These are phyloP conservation scores for Lathyrus oleraceus DNA, from an alignment of 306 rosid species.

Conservation along the genomic window DNA sequence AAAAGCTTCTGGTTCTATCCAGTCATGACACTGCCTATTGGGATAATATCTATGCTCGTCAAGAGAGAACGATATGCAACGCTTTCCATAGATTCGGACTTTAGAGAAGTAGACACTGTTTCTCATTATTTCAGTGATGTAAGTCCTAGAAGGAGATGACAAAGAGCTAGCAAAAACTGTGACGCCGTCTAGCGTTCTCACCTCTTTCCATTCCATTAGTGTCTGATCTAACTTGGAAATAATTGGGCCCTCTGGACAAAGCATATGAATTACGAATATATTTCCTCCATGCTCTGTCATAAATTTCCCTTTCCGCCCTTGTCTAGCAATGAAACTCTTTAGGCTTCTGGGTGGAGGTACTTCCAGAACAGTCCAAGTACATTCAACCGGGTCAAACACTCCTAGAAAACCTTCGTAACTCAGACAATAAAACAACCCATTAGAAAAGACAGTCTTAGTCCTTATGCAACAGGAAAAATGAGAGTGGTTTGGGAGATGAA, in stretches of 20 bases:
- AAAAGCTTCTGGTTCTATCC: conserved; percentile 69
- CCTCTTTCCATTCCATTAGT: conserved; percentile 67
- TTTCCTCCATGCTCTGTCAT: conserved; percentile 67
- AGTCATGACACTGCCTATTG: conserved; percentile 64
- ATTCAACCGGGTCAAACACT: conserved; percentile 61
- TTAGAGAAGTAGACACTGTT: conserved; percentile 73
- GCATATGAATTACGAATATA: conserved; percentile 61
- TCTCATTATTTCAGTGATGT: conserved; percentile 60
- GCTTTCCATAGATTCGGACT: conserved; percentile 65
- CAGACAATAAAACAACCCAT: conserved; percentile 70
- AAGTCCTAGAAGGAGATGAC: conserved; percentile 65
- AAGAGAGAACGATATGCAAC: conserved; percentile 70
- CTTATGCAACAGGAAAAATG: conserved; percentile 77
- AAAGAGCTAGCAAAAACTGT: conserved; percentile 73
- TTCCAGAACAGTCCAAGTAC: conserved; percentile 63
- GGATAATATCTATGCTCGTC: conserved; percentile 61
- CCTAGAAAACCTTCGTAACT: conserved; percentile 81
- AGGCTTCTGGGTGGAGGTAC: conserved; percentile 81
- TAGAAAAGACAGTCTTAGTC: conserved; percentile 77
- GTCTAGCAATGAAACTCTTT: conserved; percentile 58
- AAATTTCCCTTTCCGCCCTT: conserved; percentile 81
- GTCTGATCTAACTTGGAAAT: conserved; percentile 61
- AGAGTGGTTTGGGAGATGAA: conserved; percentile 59
- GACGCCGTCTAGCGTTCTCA: conserved; percentile 59
- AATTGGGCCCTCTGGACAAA: conserved; percentile 68